A percentile compares a stretch with the other conserved stretches of the same genome.
Evolutionary conservation across 331 rosid species (phyloP).

Genomic region (Acacia pycnantha): DNA sequence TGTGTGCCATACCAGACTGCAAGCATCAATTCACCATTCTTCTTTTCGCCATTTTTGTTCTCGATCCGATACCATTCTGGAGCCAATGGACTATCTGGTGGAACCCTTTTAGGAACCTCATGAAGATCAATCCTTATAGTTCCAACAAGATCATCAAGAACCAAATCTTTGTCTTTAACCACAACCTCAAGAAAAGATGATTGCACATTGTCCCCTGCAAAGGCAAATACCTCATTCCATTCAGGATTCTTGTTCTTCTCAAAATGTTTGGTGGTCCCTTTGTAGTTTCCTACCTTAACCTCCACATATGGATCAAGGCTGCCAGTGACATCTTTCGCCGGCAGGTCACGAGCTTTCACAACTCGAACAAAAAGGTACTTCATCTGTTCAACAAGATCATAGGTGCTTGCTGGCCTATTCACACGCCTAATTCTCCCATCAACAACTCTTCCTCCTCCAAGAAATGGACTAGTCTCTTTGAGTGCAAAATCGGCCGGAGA

Average conservation of each 20-base stretch:
- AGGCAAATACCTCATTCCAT: slow-evolving; percentile 96
- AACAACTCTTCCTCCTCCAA: slow-evolving; percentile 80
- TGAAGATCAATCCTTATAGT: slow-evolving; percentile 52
- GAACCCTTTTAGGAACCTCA: slow-evolving; percentile 74
- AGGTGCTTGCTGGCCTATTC: slow-evolving; percentile 52
- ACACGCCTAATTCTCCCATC: slow-evolving; percentile 66
- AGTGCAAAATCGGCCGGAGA: slow-evolving; percentile 60
- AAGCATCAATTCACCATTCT: slow-evolving; percentile 86
- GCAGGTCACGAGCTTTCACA: slow-evolving; percentile 87
- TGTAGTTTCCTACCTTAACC: slow-evolving; percentile 83
- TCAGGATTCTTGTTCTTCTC: slow-evolving; percentile 81
- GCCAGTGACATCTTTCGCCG: slow-evolving; percentile 67
- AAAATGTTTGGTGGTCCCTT: slow-evolving; percentile 64
- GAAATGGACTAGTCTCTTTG: slow-evolving; percentile 88
- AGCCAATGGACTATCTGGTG: slow-evolving; percentile 97
- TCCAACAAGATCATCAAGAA: slow-evolving; percentile 69
- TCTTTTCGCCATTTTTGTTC: slow-evolving; percentile 57
- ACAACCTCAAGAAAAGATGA: slow-evolving; percentile 58
- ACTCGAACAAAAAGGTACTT: slow-evolving; percentile 79
- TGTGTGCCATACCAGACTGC: slow-evolving; percentile 97
- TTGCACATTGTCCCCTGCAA: slow-evolving; percentile 66
- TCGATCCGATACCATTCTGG: slow-evolving; percentile 87
- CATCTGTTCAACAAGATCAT: slow-evolving; percentile 93
- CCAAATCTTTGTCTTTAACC: slow-evolving; percentile 71
- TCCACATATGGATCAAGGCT: slow-evolving; percentile 89